These are phyloP conservation scores for Hemisphaericaspora xylanilytica DNA, from an alignment of 1,139 yeast species.

Conservation along the genomic window DNA sequence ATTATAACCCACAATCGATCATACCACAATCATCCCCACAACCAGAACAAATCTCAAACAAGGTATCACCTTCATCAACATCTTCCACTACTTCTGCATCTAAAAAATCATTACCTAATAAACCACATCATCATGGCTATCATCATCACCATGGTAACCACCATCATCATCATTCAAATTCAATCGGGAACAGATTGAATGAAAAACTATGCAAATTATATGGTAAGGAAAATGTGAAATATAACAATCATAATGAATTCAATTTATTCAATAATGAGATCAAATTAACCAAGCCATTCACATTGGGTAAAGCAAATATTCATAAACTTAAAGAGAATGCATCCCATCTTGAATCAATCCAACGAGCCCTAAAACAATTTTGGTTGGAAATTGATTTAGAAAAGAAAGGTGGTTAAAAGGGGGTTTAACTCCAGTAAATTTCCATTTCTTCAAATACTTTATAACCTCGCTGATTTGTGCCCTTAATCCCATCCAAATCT, in stretches of 20 bases:
- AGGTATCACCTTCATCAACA: constrained; percentile 2
- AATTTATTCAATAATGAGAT: constrained; percentile 24
- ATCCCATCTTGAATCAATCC: constrained; percentile 46
- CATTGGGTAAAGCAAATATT: constrained; percentile 25
- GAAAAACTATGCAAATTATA: constrained; percentile 21
- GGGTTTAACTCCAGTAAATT: constrained; percentile 28
- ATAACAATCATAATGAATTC: constrained; percentile 18
- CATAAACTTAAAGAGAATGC: constrained; percentile 27
- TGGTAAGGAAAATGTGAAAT: constrained; percentile 26
- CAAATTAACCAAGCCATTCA: constrained; percentile 28
- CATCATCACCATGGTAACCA: background rate
- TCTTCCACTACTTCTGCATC: background rate
- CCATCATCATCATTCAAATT: constrained; percentile 8
- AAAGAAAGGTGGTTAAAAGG: constrained; percentile 57
- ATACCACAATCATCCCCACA: background rate
- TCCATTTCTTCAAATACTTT: constrained; percentile 50
- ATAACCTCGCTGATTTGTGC: constrained; percentile 54
- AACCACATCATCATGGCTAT: constrained; percentile 1
- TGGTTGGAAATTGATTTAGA: constrained; percentile 52
- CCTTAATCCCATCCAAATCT: constrained; percentile 69
- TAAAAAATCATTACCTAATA: background rate
- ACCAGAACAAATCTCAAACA: background rate
- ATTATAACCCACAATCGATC: constrained; percentile 11
- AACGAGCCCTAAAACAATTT: constrained; percentile 53
- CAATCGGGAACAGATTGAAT: constrained; percentile 19